Conservation (phyloP, 345 rosid species). For the Pugionium cornutum region DNA sequence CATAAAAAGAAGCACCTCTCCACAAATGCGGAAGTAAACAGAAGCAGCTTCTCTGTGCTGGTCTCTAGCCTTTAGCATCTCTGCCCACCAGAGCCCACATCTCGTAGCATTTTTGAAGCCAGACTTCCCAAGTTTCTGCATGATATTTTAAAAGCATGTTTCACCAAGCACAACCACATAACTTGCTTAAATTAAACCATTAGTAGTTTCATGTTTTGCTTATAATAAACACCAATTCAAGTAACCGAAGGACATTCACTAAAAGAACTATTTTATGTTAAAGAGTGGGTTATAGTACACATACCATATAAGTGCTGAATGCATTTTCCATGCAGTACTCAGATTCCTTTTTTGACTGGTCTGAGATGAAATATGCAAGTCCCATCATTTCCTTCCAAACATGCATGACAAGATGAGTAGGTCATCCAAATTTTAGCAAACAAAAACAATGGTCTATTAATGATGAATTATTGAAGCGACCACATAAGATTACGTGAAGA, state of each 20-base stretch:
- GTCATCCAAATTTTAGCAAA: constrained; percentile 23
- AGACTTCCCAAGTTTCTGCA: constrained; percentile 75
- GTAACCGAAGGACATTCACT: constrained; percentile 25
- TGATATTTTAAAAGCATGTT: constrained; percentile 23
- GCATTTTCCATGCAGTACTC: constrained; percentile 99
- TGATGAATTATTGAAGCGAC: constrained; percentile 23
- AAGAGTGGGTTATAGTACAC: constrained; percentile 34
- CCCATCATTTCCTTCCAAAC: constrained; percentile 95
- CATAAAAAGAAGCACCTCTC: constrained; percentile 67
- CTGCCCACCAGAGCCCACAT: constrained; percentile 99
- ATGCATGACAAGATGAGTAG: constrained; percentile 33
- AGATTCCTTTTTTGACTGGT: constrained; percentile 92
- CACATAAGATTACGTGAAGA: constrained; percentile 1
- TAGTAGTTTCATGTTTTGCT: constrained; percentile 28
- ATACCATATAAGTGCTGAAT: constrained; percentile 80
- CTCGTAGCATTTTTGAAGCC: constrained; percentile 85
- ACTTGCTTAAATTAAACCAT: constrained; percentile 15
- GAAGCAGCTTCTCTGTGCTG: constrained; percentile 91
- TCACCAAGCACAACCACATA: constrained; percentile 16
- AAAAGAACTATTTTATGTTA: constrained; percentile 18
- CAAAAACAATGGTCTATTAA: constrained; percentile 9
- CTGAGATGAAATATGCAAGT: constrained; percentile 83
- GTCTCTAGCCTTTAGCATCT: constrained; percentile 84
- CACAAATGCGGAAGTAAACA: constrained; percentile 88
- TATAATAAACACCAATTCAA: constrained; percentile 20